A percentile compares a stretch with the other conserved stretches of the same genome.
phyloP scores from a whole-genome alignment of 192 early-diverging fungal species.

The Paraglomus brasilianum region DNA sequence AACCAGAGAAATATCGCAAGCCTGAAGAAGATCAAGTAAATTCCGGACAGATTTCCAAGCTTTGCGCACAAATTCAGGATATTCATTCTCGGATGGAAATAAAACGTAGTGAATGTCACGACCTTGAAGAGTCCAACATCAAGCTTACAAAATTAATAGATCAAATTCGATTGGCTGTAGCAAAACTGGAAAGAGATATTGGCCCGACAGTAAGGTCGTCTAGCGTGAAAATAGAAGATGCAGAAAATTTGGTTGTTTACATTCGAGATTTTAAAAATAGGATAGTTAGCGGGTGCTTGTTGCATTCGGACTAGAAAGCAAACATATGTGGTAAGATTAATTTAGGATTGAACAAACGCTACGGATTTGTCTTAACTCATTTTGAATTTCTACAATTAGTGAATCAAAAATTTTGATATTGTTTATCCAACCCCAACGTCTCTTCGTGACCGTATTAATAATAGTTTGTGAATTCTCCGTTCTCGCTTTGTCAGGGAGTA shows the following conservation, averaged over 20 bases:
- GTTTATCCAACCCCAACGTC: no score
- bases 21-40: constrained; percentile 5
- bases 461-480: no score
- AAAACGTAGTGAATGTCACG: background rate
- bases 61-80: constrained; percentile 6
- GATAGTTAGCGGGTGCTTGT: constrained; percentile 23
- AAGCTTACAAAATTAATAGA: constrained; percentile 1
- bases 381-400: no score
- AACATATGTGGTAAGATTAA: no score
- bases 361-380: no score
- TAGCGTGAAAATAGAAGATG: constrained; percentile 18
- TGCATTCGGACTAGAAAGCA: constrained; percentile 14
- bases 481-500: no score
- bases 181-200: constrained; percentile 24
- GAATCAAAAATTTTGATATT: no score
- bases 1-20: no score
- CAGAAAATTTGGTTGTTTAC: constrained; percentile 28
- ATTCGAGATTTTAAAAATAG: constrained; percentile 18
- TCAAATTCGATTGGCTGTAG: constrained; percentile 8
- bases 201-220: constrained; percentile 28
- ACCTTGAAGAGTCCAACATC: background rate
- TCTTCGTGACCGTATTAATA: no score
- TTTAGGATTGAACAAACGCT: no score
- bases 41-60: background rate
- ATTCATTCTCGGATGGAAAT: background rate